Evolutionary conservation across 1,284 basidiomycete species (phyloP), one percentile per base, ranked within the genome.

Genomic region (Neolentinus lepideus): DNA sequence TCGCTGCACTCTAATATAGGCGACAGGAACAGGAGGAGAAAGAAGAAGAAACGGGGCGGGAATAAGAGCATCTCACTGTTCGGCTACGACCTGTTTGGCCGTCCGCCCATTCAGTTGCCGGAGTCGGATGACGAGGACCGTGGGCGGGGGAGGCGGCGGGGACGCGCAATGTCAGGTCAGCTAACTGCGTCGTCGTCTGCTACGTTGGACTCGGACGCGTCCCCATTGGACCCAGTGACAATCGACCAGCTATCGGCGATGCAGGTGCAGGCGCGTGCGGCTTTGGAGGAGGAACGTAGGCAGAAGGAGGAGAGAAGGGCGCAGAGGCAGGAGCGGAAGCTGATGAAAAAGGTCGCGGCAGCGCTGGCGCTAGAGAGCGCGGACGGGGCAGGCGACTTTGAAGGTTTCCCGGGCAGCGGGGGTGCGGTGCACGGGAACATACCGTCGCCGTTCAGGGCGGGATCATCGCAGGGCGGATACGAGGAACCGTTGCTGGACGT

Each of bases 1-100:
- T 88, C 85, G 0, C 65, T 88, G 33, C 84, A 87, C 64, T 85
- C 85, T 2, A 83, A 85, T 63, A 63, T 80, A 6, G 83, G 81
- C 8, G 64, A 67, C 6, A 62, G 65, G 19, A 38, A 62, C 9
- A 63, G 65, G 11, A 63, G 71, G 9, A 68, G 71, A 53, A 68
- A 62, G 53, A 67, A 63, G 50, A 68, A 67, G 58, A 61, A 64
- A 22, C 72, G 71, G 58, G 66, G 69, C 0, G 63, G 60, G 64
- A 62, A 58, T 8, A 72, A 75, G 60, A 63, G 66, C 54, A 78
- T 86, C 60, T 76, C 75, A 16, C 61, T 88, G 2, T 85, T 86
- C 58, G 86, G 85, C 3, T 83, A 71, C 61, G 73, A 83, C 57
- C 71, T 88, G 2, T 85, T 88, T 60, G 86, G 85, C 24, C 73